Percentiles rank a stretch among this genome's conserved stretches.
Conservation (phyloP, 1,139 yeast genomes). For the Blastobotrys petasosporus region DNA sequence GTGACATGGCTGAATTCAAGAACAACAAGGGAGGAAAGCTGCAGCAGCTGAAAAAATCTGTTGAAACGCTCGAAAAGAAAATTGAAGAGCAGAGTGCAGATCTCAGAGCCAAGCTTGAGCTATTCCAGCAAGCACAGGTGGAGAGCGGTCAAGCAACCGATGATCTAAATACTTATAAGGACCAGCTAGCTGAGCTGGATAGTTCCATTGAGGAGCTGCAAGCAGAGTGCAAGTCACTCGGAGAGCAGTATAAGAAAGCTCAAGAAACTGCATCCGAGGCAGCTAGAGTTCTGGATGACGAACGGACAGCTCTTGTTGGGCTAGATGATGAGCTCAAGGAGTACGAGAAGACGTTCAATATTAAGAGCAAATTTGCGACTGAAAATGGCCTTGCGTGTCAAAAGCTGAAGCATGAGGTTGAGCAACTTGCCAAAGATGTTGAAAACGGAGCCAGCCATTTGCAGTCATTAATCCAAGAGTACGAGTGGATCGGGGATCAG, state of each 20-base stretch:
- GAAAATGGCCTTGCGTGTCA: constrained; percentile 53
- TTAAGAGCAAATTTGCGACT: constrained; percentile 47
- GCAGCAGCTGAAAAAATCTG: constrained; percentile 47
- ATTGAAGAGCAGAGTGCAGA: constrained; percentile 37
- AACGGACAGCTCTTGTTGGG: constrained; percentile 58
- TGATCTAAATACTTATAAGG: constrained; percentile 47
- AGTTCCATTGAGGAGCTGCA: constrained; percentile 39
- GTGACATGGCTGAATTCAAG: constrained; percentile 77
- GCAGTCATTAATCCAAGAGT: constrained; percentile 46
- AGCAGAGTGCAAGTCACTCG: constrained; percentile 32
- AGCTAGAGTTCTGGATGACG: constrained; percentile 49
- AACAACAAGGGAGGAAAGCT: constrained; percentile 76
- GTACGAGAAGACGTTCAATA: constrained; percentile 46
- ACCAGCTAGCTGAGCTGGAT: constrained; percentile 38
- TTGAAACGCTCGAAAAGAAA: constrained; percentile 18
- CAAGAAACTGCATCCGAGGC: constrained; percentile 36
- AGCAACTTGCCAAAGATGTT: constrained; percentile 44
- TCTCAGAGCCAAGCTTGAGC: constrained; percentile 45
- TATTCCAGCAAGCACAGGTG: constrained; percentile 59
- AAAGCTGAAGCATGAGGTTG: constrained; percentile 58
- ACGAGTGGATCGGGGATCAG: constrained; percentile 70
- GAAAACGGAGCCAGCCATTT: constrained; percentile 41
- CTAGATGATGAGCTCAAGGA: constrained; percentile 74
- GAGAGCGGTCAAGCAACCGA: constrained; percentile 63
- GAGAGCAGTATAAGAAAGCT: constrained; percentile 32